These are phyloP conservation scores for Bipolaris victoriae DNA, from an alignment of 2,329 filamentous ascomycete genomes.

Conservation along the genomic window DNA sequence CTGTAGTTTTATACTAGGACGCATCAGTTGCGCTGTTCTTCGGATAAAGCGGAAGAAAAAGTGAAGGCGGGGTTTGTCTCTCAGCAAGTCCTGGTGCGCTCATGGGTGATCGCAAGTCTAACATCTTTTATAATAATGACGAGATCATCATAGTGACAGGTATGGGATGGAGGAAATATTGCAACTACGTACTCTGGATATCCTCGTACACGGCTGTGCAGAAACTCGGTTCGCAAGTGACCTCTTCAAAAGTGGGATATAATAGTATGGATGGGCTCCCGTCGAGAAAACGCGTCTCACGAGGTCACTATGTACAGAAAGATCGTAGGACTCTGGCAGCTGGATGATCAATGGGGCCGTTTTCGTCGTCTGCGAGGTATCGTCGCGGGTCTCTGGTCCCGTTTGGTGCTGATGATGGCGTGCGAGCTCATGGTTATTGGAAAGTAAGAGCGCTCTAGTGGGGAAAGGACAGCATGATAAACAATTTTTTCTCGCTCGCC, in stretches of 20 bases:
- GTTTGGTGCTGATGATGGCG: constrained; percentile 20
- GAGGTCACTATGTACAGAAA: constrained; percentile 14
- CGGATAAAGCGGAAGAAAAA: constrained; percentile 19
- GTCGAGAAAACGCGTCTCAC: constrained; percentile 20
- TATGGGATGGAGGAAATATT: neutral
- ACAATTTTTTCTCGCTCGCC: constrained; percentile 29
- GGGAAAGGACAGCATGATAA: constrained; percentile 28
- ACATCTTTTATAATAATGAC: constrained; percentile 48
- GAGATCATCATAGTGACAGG: constrained; percentile 41
- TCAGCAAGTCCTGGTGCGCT: constrained; percentile 49
- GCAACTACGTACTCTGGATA: constrained; percentile 24
- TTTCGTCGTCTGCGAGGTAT: constrained; percentile 13
- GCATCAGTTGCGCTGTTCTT: constrained; percentile 30
- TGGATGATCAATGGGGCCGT: constrained; percentile 5
- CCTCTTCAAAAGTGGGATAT: constrained; percentile 11
- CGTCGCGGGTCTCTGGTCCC: constrained; percentile 21
- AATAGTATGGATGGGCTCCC: neutral
- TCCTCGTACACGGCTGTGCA: neutral
- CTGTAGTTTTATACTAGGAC: constrained; percentile 16
- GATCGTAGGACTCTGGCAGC: constrained; percentile 9
- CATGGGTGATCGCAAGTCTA: constrained; percentile 50
- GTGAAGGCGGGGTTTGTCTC: constrained; percentile 25
- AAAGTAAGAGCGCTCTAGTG: constrained; percentile 32
- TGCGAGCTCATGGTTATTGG: constrained; percentile 36
- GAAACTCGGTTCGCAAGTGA: constrained; percentile 10